Evolutionary conservation across 352 stramenopile genomes (phyloP).

Genomic region (Globisporangium parvum): DNA sequence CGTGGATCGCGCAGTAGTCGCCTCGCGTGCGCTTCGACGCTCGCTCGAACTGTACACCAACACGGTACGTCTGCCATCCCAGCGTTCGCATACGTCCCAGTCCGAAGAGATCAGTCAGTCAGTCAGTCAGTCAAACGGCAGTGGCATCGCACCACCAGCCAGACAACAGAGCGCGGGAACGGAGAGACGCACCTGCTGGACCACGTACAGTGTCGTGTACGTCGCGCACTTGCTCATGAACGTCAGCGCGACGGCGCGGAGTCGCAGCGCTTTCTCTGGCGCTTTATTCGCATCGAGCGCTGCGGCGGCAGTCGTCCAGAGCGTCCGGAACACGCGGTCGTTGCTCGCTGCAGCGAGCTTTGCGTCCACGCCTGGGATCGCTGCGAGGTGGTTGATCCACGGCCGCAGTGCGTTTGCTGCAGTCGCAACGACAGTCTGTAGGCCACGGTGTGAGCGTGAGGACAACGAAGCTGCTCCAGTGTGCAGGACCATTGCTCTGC

Average conservation of each 20-base stretch:
- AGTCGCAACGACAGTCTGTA: conserved; percentile 20
- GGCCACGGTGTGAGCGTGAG: background rate
- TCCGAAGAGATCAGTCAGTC: background rate
- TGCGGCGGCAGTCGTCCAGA: conserved; percentile 61
- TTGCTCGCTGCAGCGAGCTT: conserved; percentile 57
- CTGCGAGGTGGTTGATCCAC: conserved; percentile 56
- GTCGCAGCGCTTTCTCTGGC: conserved; percentile 23
- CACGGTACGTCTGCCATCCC: conserved; percentile 37
- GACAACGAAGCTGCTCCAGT: no score
- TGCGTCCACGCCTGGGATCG: conserved; percentile 24
- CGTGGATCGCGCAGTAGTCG: conserved; percentile 21
- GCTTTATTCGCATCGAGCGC: conserved; percentile 14
- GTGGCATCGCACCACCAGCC: background rate
- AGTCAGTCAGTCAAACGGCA: background rate
- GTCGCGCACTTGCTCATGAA: conserved; percentile 67
- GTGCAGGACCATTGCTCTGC: background rate
- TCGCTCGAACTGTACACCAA: conserved; percentile 59
- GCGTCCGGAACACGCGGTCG: conserved; percentile 57
- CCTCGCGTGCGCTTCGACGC: conserved; percentile 20
- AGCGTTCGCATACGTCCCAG: background rate
- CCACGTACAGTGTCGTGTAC: conserved; percentile 51
- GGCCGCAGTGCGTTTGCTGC: conserved; percentile 19
- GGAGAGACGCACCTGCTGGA: conserved; percentile 40
- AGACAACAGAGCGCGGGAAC: conserved; percentile 1
- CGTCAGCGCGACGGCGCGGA: conserved; percentile 41